Percentiles rank a stretch among this genome's conserved stretches.
These are phyloP conservation scores for Pythium graminicola DNA, from an alignment of 352 stramenopile genomes.

Conservation along the genomic window DNA sequence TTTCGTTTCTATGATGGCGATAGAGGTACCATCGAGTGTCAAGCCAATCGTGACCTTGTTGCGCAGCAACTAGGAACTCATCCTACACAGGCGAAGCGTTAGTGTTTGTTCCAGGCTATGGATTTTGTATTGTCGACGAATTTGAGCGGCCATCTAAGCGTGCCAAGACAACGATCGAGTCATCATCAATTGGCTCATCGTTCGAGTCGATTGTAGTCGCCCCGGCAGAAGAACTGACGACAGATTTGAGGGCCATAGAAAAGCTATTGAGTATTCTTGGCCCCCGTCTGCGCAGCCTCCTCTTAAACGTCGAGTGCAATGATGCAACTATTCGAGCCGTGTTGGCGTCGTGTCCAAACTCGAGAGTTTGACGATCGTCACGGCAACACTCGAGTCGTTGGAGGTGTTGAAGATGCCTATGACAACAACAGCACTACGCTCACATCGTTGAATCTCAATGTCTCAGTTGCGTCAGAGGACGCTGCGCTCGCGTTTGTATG, in stretches of 20 bases:
- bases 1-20: not conserved
- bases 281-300: not conserved
- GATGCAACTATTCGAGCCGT: not conserved
- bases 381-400: not conserved
- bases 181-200: not conserved
- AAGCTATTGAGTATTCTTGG: not conserved
- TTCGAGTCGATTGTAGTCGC: not conserved
- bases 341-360: not conserved
- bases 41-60: not conserved
- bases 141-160: not conserved
- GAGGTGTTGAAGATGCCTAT: not conserved
- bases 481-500: not conserved
- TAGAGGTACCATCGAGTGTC: not conserved
- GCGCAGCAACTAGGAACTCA: not conserved
- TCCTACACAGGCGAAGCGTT: not conserved
- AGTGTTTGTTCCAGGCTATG: not conserved
- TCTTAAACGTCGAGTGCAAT: not conserved
- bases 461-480: not conserved
- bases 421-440: not conserved
- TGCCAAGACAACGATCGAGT: not conserved
- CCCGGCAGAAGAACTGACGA: not conserved
- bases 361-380: not conserved
- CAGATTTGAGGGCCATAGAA: not conserved
- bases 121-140: not conserved
- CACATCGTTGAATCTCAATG: slow-evolving; percentile 1